phyloP scores from a whole-genome alignment of 169 alveolate species.

The Neospora caninum region DNA sequence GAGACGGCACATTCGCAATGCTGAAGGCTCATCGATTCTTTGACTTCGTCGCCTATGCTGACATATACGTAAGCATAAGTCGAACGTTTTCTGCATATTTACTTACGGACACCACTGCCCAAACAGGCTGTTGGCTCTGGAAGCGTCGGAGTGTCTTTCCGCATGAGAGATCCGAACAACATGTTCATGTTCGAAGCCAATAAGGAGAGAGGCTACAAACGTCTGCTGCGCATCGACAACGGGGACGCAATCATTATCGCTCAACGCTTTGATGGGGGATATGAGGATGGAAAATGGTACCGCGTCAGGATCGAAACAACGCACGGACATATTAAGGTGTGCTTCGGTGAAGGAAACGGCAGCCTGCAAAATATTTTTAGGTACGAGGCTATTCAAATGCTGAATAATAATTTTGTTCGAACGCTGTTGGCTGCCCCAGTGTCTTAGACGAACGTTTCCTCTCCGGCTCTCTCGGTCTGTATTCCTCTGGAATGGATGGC shows the following conservation, averaged over 20 bases:
- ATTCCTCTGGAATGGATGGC: constrained; percentile 71
- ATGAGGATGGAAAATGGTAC: constrained; percentile 31
- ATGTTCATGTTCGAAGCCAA: constrained; percentile 68
- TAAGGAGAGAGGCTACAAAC: constrained; percentile 60
- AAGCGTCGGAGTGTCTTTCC: constrained; percentile 72
- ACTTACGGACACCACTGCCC: not conserved
- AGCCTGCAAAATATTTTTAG: not conserved
- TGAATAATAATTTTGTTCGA: not conserved
- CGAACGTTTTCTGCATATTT: not conserved
- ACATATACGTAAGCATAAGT: constrained; percentile 62
- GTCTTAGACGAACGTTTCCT: constrained; percentile 73
- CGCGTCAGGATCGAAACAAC: constrained; percentile 54
- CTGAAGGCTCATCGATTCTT: constrained; percentile 73
- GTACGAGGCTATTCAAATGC: not conserved
- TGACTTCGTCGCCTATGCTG: constrained; percentile 67
- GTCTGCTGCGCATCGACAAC: constrained; percentile 68
- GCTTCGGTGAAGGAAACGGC: not conserved
- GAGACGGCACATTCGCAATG: constrained; percentile 75
- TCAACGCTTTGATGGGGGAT: constrained; percentile 39
- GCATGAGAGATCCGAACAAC: constrained; percentile 72
- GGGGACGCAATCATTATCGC: constrained; percentile 69
- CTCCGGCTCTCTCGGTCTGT: constrained; percentile 76
- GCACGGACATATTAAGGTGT: constrained; percentile 45
- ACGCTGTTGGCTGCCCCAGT: not conserved
- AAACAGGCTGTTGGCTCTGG: constrained; percentile 69